phyloP scores from a whole-genome alignment of 345 rosid species.

The Gynandropsis gynandra region DNA sequence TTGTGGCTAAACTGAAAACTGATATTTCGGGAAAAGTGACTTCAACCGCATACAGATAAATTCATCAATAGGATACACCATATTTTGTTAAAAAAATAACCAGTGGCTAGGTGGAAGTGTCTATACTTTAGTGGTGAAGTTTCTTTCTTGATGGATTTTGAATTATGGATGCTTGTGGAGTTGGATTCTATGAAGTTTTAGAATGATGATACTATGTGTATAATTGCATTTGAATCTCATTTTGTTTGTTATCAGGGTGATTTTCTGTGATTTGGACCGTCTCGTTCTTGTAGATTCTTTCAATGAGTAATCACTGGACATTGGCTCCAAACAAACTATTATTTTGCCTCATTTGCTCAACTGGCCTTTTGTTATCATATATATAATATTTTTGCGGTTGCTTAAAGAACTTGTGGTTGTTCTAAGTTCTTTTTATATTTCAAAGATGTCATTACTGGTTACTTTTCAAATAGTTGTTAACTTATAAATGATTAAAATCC shows the following conservation, averaged over 20 bases:
- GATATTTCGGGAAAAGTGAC: constrained; percentile 1
- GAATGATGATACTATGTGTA: neutral
- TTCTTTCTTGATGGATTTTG: constrained; percentile 10
- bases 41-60: neutral
- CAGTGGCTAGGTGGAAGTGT: neutral
- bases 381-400: too few species aligned
- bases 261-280: too few species aligned
- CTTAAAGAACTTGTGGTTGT: neutral
- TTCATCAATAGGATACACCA: constrained; percentile 5
- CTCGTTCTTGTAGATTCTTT: too few species aligned
- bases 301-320: too few species aligned
- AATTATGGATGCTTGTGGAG: neutral
- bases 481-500: constrained; percentile 10
- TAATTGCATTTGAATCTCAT: constrained; percentile 1
- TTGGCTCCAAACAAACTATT: too few species aligned
- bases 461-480: constrained; percentile 4
- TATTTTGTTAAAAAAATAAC: constrained; percentile 6
- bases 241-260: too few species aligned
- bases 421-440: neutral
- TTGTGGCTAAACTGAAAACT: neutral
- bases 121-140: constrained; percentile 15
- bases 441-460: neutral
- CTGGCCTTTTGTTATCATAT: too few species aligned
- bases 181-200: neutral
- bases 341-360: too few species aligned